phyloP scores from a whole-genome alignment of 257 asterid genomes.

The Petrea volubilis region DNA sequence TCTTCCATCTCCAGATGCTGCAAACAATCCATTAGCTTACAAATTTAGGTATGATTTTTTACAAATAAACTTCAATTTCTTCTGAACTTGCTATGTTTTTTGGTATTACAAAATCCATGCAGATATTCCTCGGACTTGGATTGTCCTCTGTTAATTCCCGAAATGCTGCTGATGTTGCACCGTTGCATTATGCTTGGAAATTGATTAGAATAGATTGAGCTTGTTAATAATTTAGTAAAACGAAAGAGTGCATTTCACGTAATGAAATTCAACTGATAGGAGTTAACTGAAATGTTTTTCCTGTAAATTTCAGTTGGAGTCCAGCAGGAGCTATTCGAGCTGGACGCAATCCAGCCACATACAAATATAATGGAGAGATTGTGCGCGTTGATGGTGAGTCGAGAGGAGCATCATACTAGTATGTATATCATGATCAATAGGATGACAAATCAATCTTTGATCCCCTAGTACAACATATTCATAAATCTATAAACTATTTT shows the following conservation, averaged over 20 bases:
- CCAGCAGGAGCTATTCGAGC: slow-evolving; percentile 93
- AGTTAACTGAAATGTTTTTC: neutral
- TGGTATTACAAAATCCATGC: slow-evolving; percentile 6
- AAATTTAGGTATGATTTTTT: slow-evolving; percentile 73
- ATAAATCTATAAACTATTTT: neutral
- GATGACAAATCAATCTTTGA: neutral
- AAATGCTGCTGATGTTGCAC: neutral
- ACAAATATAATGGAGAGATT: slow-evolving; percentile 66
- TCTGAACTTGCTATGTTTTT: neutral
- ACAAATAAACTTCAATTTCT: neutral
- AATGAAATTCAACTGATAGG: neutral
- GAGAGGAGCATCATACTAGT: slow-evolving; percentile 5
- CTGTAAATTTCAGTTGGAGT: slow-evolving; percentile 74
- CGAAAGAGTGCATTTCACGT: neutral
- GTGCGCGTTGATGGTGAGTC: slow-evolving; percentile 76
- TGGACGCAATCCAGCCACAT: slow-evolving; percentile 82
- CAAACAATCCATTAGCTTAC: slow-evolving; percentile 91
- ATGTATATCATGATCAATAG: neutral
- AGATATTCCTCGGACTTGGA: too few species aligned
- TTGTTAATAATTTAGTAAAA: neutral
- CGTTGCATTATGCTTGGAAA: neutral
- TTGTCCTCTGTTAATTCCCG: neutral
- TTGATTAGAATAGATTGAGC: neutral
- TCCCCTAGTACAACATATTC: neutral
- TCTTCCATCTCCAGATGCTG: slow-evolving; percentile 95